These are phyloP conservation scores for Rhipidocladum racemiflorum DNA, from an alignment of 176 grass and related monocot genomes.

Conservation along the genomic window DNA sequence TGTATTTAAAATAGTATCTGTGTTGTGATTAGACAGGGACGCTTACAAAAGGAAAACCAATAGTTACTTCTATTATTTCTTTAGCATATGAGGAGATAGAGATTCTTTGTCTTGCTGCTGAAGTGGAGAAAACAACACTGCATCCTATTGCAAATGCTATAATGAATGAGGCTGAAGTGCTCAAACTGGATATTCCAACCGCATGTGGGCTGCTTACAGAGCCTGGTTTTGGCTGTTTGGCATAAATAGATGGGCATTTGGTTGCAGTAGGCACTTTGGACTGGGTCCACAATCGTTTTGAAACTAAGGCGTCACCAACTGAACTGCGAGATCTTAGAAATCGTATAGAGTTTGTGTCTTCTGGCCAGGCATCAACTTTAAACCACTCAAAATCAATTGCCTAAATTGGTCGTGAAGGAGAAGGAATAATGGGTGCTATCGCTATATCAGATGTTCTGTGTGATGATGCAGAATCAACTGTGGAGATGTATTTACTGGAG, in stretches of 20 bases:
- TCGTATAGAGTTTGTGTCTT: constrained; percentile 42
- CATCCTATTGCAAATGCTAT: constrained; percentile 98
- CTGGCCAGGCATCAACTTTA: constrained; percentile 46
- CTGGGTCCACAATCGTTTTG: constrained; percentile 81
- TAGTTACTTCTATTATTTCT: constrained; percentile 77
- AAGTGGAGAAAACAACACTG: constrained; percentile 89
- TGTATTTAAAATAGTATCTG: neutral
- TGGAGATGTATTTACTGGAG: constrained; percentile 57
- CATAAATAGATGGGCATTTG: constrained; percentile 82
- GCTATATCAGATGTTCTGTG: constrained; percentile 88
- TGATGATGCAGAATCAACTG: constrained; percentile 68
- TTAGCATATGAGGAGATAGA: constrained; percentile 57
- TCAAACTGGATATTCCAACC: constrained; percentile 64
- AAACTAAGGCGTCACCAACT: constrained; percentile 48
- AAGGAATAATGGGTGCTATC: constrained; percentile 92
- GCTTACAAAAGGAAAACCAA: constrained; percentile 89
- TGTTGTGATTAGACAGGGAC: constrained; percentile 66
- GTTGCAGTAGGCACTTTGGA: constrained; percentile 83
- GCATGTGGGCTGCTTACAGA: constrained; percentile 80
- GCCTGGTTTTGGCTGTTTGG: constrained; percentile 91
- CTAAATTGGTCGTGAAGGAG: constrained; percentile 77
- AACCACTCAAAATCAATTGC: constrained; percentile 78
- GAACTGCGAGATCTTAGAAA: constrained; percentile 60
- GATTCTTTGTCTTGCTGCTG: constrained; percentile 80
- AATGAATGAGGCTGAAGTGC: constrained; percentile 62